phyloP scores from a whole-genome alignment of 306 rosid genomes.

The Fragaria vesca region DNA sequence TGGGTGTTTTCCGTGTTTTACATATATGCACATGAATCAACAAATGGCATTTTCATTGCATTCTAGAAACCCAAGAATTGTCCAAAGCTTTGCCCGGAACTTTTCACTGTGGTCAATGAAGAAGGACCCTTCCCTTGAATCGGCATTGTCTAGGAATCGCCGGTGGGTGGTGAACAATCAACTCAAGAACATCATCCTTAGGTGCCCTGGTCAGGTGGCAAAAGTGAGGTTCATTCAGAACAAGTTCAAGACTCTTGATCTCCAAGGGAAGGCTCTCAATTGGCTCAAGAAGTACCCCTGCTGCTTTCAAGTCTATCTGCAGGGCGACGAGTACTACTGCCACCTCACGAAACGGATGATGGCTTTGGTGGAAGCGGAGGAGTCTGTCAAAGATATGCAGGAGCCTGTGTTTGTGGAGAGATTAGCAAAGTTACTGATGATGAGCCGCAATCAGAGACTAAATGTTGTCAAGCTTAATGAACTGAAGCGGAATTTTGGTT shows the following conservation, averaged over 20 bases:
- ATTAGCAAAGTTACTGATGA: conserved; percentile 67
- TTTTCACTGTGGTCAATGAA: conserved; percentile 82
- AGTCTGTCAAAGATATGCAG: conserved; percentile 52
- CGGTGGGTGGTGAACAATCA: conserved; percentile 87
- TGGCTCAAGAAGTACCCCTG: conserved; percentile 84
- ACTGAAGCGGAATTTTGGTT: conserved; percentile 64
- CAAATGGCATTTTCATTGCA: conserved; percentile 16
- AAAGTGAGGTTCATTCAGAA: conserved; percentile 62
- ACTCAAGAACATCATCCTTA: conserved; percentile 72
- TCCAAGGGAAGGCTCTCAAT: conserved; percentile 78
- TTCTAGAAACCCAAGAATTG: conserved; percentile 4
- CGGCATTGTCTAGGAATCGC: conserved; percentile 69
- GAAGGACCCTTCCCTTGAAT: conserved; percentile 82
- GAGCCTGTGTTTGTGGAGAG: conserved; percentile 47
- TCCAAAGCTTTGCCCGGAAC: conserved; percentile 30
- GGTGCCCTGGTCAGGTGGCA: conserved; percentile 57
- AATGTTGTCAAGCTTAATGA: conserved; percentile 64
- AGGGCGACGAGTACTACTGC: conserved; percentile 40
- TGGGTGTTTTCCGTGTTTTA: background rate
- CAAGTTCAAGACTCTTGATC: conserved; percentile 84
- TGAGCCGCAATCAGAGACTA: conserved; percentile 53
- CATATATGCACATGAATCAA: background rate
- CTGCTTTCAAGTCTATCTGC: conserved; percentile 60
- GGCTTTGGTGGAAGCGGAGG: conserved; percentile 69
- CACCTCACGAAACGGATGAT: conserved; percentile 66